Evolutionary conservation across 2,329 filamentous ascomycete genomes (phyloP).

Genomic region (Xylaria sp.): DNA sequence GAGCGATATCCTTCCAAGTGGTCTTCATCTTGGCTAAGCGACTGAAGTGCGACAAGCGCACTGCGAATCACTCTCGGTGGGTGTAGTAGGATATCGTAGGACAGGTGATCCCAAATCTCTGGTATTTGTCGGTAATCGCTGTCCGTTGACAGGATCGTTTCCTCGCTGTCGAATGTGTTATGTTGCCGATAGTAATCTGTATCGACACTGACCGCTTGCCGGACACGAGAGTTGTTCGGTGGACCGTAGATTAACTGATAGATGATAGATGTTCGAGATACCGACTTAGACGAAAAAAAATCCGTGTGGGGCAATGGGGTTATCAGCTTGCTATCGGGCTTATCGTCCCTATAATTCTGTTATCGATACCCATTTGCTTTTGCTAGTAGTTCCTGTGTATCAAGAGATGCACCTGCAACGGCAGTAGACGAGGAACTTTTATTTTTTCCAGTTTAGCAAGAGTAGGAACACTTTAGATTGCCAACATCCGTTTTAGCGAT

Average conservation of each 20-base stretch:
- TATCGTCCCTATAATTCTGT: conserved; percentile 13
- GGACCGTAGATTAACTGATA: background rate
- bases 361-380: conserved; percentile 31
- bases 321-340: conserved; percentile 7
- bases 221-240: conserved; percentile 9
- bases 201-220: conserved; percentile 12
- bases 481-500: background rate
- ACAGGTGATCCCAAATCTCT: conserved; percentile 9
- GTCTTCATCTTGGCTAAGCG: conserved; percentile 63
- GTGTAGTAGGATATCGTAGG: background rate
- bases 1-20: conserved; percentile 81
- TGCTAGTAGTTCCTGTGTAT: background rate
- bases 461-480: background rate
- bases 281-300: conserved; percentile 37
- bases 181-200: background rate
- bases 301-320: conserved; percentile 38
- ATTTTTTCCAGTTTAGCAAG: background rate
- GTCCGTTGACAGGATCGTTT: background rate
- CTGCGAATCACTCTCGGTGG: conserved; percentile 4
- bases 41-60: conserved; percentile 41
- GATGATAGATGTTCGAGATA: conserved; percentile 21
- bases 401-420: background rate
- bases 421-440: background rate
- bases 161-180: background rate
- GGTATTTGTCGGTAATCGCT: conserved; percentile 16